Conservation (phyloP, 495 filamentous ascomycete genomes). For the Elaphomyces granulatus region DNA sequence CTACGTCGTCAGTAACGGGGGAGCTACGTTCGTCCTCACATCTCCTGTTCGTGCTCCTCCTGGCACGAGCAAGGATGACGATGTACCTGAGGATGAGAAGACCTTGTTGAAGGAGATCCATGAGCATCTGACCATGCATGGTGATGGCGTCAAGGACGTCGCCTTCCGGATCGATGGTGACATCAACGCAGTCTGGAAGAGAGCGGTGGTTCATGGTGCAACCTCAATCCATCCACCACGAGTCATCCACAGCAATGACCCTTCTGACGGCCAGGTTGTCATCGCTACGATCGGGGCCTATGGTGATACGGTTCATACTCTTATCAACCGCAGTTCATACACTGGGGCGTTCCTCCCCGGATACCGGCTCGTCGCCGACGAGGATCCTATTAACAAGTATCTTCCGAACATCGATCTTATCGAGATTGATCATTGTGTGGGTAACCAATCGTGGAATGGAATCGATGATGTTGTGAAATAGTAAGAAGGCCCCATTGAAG, state of each 20-base stretch:
- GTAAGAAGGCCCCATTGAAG: too few relatives aligned
- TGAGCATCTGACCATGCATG: slow-evolving; percentile 53
- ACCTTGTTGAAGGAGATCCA: slow-evolving; percentile 47
- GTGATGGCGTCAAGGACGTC: slow-evolving; percentile 73
- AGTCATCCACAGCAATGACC: slow-evolving; percentile 19
- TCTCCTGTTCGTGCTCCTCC: slow-evolving; percentile 46
- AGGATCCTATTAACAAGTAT: slow-evolving; percentile 28
- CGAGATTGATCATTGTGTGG: slow-evolving; percentile 74
- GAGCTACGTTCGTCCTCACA: slow-evolving; percentile 58
- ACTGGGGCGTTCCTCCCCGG: slow-evolving; percentile 59
- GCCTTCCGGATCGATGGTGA: slow-evolving; percentile 61
- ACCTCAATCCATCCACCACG: slow-evolving; percentile 39
- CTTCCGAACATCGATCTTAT: slow-evolving; percentile 43
- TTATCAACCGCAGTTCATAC: slow-evolving; percentile 51
- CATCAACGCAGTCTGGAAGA: slow-evolving; percentile 48
- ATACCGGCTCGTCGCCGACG: slow-evolving; percentile 32
- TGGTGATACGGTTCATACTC: slow-evolving; percentile 71
- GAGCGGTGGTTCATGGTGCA: slow-evolving; percentile 50
- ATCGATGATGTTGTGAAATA: slow-evolving; percentile 60
- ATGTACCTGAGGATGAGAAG: slow-evolving; percentile 23
- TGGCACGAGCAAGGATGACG: slow-evolving; percentile 13
- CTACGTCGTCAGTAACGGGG: slow-evolving; percentile 56
- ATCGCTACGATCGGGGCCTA: slow-evolving; percentile 62
- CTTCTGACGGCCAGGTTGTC: slow-evolving; percentile 33
- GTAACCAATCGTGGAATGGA: slow-evolving; percentile 68